phyloP scores from a whole-genome alignment of 176 grass and related monocot species.

The Oryza glumipatula region DNA sequence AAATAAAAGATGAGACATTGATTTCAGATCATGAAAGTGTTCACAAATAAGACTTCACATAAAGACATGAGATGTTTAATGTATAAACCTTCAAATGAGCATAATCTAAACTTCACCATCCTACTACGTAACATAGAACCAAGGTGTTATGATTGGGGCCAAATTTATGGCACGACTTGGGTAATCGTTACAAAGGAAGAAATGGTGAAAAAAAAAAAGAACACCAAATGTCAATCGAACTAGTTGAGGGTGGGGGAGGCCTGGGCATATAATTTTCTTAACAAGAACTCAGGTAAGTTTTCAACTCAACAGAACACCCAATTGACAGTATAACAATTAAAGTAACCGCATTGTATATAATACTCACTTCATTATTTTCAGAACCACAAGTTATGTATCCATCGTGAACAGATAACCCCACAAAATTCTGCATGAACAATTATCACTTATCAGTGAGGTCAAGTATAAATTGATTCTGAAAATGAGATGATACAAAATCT shows the following conservation, averaged over 20 bases:
- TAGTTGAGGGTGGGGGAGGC: background rate
- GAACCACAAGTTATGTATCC: conserved; percentile 97
- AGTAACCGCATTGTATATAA: conserved; percentile 28
- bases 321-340: conserved; percentile 19
- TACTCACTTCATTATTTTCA: conserved; percentile 92
- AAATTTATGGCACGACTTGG: background rate
- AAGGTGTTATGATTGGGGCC: background rate
- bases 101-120: background rate
- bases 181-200: background rate
- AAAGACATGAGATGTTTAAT: background rate
- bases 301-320: background rate
- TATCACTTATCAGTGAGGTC: conserved; percentile 27
- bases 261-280: conserved; percentile 7
- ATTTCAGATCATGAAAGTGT: conserved; percentile 17
- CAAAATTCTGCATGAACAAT: conserved; percentile 89
- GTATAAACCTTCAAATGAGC: background rate
- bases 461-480: conserved; percentile 11
- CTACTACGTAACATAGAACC: background rate
- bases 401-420: conserved; percentile 89
- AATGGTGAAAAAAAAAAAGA: background rate
- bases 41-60: background rate
- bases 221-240: background rate
- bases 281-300: background rate
- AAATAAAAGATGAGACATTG: conserved; percentile 1
- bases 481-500: conserved; percentile 13